Base-by-base conservation (phyloP, 208 protist species). In the Leishmania martiniquensis region DNA sequence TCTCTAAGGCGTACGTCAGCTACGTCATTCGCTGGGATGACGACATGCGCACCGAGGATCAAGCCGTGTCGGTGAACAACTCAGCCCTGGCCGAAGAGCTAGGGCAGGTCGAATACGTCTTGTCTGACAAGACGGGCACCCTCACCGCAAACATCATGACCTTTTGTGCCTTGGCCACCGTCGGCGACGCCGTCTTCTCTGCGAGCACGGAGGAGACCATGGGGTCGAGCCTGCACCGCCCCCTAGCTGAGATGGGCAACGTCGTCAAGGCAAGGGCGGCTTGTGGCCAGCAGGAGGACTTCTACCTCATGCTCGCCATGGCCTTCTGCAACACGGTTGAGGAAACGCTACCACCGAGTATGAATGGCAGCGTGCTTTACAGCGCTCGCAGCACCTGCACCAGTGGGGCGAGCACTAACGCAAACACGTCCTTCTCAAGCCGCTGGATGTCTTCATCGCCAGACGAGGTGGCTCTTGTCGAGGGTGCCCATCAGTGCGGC, bases 61-160 rank as follows among this genome's bases (percentile, higher is more conserved):
- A 85, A 68, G 60, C 71, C 15, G 85, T 84, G n/a, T 87, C 82
- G 29, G 92, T 91, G 42, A 93, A 95, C 78, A 97, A 93, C 76
- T 98, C 96, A 5, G 85, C 94, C 10, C 77, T 99, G 4, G 91
- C 87, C 2, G 97, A 99, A 86, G 96, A 99, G 65, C 85, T 99
- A 20, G 97, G 96, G 15, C 95, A 97, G 81, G 87, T 99, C 13
- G 88, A 98, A 79, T 97, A 97, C 82, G 66, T 99, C 4, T 85
- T 99, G 42, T 91, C 91, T 15, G 97, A 99, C 85, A 99, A 99
- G 78, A 99, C 97, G 20, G 96, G 96, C 63, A 99, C 97, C 3
- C 83, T 99, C 22, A 99, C 97, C 47, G 72, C 95, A 51, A 99
- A 99, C 72, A 75, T 78, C 15, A 98, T 99, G 96, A 85, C 80